Evolutionary conservation across 192 early-diverging fungal genomes (phyloP), one percentile per base, ranked within the genome.

Genomic region (Paraglomus brasilianum): DNA sequence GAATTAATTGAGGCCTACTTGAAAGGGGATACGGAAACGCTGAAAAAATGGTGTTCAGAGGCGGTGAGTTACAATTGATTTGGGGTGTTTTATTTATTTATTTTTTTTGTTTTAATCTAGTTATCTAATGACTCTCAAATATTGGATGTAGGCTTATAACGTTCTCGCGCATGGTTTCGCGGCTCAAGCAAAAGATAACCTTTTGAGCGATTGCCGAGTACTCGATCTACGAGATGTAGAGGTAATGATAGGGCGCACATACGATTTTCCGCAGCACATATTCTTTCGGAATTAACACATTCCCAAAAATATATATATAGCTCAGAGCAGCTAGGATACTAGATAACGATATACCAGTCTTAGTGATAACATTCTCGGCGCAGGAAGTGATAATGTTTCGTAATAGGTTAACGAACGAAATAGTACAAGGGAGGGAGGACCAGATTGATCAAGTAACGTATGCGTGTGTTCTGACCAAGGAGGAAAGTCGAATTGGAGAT

Each of bases 1-100:
- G 97, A 99, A 73, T 80, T 99, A 58, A 85, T 98, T 74, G 97
- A 99, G 66, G 96, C 94, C 0, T 94, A 96, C 50, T 75, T 99
- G 60, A 91, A 89, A 68, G 86, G 89, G 40, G 95, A 98, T 70
- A 80, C 83, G 1, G 89, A 84, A 66, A 89, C 89, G 5, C 83
- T 99, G 48, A 86, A 87, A 74, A 77, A 88, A 55, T 99, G 97
- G 96, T 96, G 95, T 82, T 93, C 91, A 10, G 97, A 99, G 80
- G 90, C 87, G 67, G 91, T 92, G 78, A 74, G 81, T 77, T 1
- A 11, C 43, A 50, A 14, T 56, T 73, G 13, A n/a, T 24, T 59
- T 10, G n/a, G n/a, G n/a, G n/a, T n/a, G n/a, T n/a, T n/a, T n/a
- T n/a, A n/a, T n/a, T n/a, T 30, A 30, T 30, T 2, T 30, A 10